A percentile compares a stretch with the other conserved stretches of the same genome.
Evolutionary conservation across 2,329 filamentous ascomycete genomes (phyloP).

Genomic region (Colletotrichum sp.): DNA sequence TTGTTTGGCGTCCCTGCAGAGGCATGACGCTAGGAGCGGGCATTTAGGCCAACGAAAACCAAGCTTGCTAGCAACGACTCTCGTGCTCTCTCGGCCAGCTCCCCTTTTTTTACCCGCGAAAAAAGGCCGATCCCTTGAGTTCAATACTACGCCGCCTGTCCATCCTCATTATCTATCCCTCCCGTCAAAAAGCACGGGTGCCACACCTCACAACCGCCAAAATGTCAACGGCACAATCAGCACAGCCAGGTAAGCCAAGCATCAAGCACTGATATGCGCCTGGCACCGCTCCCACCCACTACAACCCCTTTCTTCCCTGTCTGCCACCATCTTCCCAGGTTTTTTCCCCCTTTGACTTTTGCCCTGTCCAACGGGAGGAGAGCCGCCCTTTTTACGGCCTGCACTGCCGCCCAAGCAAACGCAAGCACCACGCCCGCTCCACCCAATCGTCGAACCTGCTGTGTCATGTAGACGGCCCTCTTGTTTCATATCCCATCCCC

Average conservation of each 20-base stretch:
- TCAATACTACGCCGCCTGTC: constrained; percentile 13
- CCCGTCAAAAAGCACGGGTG: not conserved
- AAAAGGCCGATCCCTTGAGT: constrained; percentile 16
- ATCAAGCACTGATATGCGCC: constrained; percentile 12
- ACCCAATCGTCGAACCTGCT: constrained; percentile 41
- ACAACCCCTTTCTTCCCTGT: constrained; percentile 17
- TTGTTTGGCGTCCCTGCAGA: constrained; percentile 15
- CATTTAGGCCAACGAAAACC: constrained; percentile 14
- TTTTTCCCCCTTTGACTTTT: constrained; percentile 18
- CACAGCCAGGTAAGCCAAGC: constrained; percentile 26
- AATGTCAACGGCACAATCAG: constrained; percentile 24
- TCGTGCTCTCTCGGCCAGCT: not conserved
- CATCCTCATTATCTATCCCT: constrained; percentile 20
- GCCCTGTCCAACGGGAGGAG: constrained; percentile 20
- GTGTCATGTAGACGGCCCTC: constrained; percentile 51
- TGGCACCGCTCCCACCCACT: constrained; percentile 12
- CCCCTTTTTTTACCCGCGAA: constrained; percentile 3
- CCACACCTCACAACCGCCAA: constrained; percentile 18
- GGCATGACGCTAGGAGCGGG: constrained; percentile 18
- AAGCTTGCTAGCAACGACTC: constrained; percentile 7
- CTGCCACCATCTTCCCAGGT: constrained; percentile 21
- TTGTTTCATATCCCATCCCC: constrained; percentile 50
- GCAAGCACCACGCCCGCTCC: constrained; percentile 30
- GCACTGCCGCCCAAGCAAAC: constrained; percentile 22
- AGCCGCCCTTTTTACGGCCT: constrained; percentile 18